Evolutionary conservation across 768 basidiomycete genomes (phyloP).

Genomic region (Hericium coralloides): DNA sequence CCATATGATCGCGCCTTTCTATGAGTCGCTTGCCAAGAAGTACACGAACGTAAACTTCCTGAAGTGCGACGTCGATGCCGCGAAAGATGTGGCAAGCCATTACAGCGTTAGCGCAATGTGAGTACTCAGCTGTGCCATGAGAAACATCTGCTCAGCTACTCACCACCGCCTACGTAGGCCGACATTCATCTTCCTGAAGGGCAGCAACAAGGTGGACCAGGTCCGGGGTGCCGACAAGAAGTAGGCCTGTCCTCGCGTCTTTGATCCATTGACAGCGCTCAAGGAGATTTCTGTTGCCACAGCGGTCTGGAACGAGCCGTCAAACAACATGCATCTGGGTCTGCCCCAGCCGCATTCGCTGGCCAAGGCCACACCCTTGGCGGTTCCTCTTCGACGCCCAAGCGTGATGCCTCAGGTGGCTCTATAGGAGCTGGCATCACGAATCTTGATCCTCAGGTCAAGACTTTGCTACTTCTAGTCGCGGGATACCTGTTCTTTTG

Average conservation of each 20-base stretch:
- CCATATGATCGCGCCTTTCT: conserved; percentile 72
- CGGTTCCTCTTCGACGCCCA: conserved; percentile 26
- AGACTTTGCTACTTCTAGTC: conserved; percentile 52
- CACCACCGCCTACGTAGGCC: conserved; percentile 42
- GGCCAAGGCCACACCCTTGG: conserved; percentile 72
- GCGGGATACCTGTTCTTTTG: conserved; percentile 55
- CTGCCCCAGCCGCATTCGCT: conserved; percentile 42
- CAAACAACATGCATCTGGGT: conserved; percentile 37
- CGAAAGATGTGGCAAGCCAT: conserved; percentile 51
- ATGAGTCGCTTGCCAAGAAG: conserved; percentile 59
- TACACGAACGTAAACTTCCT: conserved; percentile 70
- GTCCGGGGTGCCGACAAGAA: conserved; percentile 62
- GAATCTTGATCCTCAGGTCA: conserved; percentile 59
- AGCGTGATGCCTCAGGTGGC: conserved; percentile 25
- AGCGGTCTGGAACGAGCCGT: conserved; percentile 59
- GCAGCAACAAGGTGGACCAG: conserved; percentile 55
- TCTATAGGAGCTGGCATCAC: conserved; percentile 24
- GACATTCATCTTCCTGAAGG: conserved; percentile 73
- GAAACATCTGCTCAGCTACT: neutral
- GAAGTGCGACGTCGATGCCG: conserved; percentile 75
- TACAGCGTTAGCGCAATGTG: conserved; percentile 72
- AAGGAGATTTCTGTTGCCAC: conserved; percentile 1
- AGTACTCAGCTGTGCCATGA: conserved; percentile 15
- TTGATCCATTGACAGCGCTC: neutral
- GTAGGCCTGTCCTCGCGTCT: conserved; percentile 29